phyloP scores from a whole-genome alignment of 202 grass and related monocot species.

The Miscanthus sacchariflorus region DNA sequence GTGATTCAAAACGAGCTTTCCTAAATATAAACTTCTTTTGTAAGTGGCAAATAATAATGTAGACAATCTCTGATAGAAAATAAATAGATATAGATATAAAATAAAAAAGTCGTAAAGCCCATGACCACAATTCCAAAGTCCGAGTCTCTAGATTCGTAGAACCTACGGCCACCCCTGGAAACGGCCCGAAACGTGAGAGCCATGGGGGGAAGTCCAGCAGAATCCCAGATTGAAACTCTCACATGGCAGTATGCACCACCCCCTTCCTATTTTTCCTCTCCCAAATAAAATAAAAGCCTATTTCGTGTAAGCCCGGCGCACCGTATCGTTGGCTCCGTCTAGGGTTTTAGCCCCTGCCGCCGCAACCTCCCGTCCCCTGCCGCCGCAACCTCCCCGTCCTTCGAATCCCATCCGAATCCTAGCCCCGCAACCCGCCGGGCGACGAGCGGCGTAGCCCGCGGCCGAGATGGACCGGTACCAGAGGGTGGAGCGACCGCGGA shows the following conservation, averaged over 20 bases:
- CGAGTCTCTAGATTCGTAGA: not conserved
- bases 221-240: conserved; percentile 18
- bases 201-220: not conserved
- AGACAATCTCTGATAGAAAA: too few relatives aligned
- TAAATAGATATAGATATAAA: too few relatives aligned
- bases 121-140: not conserved
- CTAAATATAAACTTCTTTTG: too few relatives aligned
- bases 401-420: conserved; percentile 40
- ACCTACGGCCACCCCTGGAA: not conserved
- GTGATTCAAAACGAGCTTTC: too few relatives aligned
- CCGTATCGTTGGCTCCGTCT: conserved; percentile 58
- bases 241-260: not conserved
- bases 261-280: conserved; percentile 5
- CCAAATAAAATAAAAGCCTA: conserved; percentile 33
- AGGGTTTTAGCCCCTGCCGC: conserved; percentile 70
- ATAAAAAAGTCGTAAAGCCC: not conserved
- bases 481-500: conserved; percentile 85
- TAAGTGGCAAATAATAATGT: too few relatives aligned
- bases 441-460: conserved; percentile 41
- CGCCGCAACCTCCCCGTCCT: conserved; percentile 6
- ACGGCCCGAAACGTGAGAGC: conserved; percentile 38
- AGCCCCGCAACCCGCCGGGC: conserved; percentile 15
- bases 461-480: conserved; percentile 90
- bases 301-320: conserved; percentile 44
- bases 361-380: conserved; percentile 7